These are phyloP conservation scores for Coprinopsis strossmayeri DNA, from an alignment of 768 basidiomycete species.

Conservation along the genomic window DNA sequence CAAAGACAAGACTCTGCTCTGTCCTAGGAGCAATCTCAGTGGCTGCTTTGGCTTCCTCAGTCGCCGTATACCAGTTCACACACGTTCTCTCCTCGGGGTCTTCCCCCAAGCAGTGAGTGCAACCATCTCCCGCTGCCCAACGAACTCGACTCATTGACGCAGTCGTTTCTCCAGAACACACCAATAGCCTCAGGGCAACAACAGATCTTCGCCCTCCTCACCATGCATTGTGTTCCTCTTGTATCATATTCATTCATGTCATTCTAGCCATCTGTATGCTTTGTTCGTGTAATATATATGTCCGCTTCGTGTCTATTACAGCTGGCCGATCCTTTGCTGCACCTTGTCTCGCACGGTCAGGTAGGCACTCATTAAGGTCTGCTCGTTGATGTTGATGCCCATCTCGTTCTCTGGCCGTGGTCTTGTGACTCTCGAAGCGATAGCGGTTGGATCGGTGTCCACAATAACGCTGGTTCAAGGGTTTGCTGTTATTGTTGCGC, in stretches of 20 bases:
- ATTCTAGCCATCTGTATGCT: conserved; percentile 1
- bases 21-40: conserved; percentile 27
- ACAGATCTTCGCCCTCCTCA: too few species aligned
- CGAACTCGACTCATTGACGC: too few species aligned
- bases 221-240: too few species aligned
- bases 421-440: conserved; percentile 88
- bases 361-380: conserved; percentile 91
- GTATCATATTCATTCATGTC: too few species aligned
- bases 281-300: conserved; percentile 1
- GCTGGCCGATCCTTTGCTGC: conserved; percentile 74
- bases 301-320: conserved; percentile 31
- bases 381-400: conserved; percentile 74
- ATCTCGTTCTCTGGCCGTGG: conserved; percentile 94
- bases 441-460: conserved; percentile 94
- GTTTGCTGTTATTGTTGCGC: background rate
- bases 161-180: background rate
- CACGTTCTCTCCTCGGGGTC: conserved; percentile 16
- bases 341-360: conserved; percentile 83
- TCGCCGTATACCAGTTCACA: conserved; percentile 26
- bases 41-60: conserved; percentile 22
- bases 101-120: conserved; percentile 21
- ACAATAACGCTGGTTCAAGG: conserved; percentile 71
- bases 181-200: background rate
- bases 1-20: conserved; percentile 18
- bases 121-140: too few species aligned